A percentile compares a stretch with the other conserved stretches of the same genome.
These are phyloP conservation scores for Neocallimastix lanati DNA, from an alignment of 192 early-diverging fungal genomes.

Conservation along the genomic window DNA sequence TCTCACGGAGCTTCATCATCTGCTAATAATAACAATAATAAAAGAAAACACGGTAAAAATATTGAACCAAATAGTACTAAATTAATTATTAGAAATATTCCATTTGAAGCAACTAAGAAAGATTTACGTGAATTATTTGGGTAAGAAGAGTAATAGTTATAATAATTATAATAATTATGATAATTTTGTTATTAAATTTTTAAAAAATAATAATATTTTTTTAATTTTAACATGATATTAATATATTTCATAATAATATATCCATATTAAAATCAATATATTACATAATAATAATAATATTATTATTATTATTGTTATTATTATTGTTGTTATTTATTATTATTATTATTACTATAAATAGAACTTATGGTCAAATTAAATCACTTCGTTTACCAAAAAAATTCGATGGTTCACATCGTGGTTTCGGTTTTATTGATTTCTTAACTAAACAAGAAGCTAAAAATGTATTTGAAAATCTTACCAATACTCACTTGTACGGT, in stretches of 20 bases:
- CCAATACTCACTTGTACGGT: constrained; percentile 89
- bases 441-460: constrained; percentile 89
- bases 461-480: constrained; percentile 67
- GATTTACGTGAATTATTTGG: constrained; percentile 76
- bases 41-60: constrained; percentile 14
- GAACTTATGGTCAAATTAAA: constrained; percentile 85
- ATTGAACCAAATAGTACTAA: constrained; percentile 60
- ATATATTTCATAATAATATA: no score
- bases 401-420: constrained; percentile 79
- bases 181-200: background rate
- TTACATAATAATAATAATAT: no score
- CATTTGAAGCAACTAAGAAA: constrained; percentile 90
- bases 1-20: constrained; percentile 42
- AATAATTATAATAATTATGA: no score
- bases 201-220: no score
- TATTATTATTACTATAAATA: constrained; percentile 9
- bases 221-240: no score
- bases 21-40: constrained; percentile 13
- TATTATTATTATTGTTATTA: constrained; percentile 1
- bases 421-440: constrained; percentile 97
- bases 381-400: constrained; percentile 88
- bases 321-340: background rate
- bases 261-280: no score
- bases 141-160: constrained; percentile 18
- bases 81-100: constrained; percentile 82